A percentile compares a stretch with the other conserved stretches of the same genome.
Conservation (phyloP, 1,284 basidiomycete genomes). For the Trametes versicolor region DNA sequence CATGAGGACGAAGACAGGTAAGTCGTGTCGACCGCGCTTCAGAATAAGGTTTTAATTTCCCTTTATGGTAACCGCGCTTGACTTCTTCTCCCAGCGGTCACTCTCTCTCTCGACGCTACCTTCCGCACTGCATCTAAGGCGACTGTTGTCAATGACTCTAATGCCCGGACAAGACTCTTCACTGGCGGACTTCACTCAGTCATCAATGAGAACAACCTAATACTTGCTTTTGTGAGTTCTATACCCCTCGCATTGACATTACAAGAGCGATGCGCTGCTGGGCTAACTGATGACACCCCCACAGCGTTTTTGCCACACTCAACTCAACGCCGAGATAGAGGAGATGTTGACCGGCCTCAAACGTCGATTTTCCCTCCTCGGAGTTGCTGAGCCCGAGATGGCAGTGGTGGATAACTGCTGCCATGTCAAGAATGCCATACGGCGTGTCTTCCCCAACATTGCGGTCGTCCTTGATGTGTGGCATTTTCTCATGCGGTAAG, state of each 20-base stretch:
- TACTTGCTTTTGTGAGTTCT: constrained; percentile 10
- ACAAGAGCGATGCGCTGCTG: not conserved
- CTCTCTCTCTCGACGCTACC: constrained; percentile 16
- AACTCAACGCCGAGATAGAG: constrained; percentile 26
- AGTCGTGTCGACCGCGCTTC: not conserved
- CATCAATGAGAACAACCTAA: constrained; percentile 5
- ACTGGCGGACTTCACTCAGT: constrained; percentile 8
- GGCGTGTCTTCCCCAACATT: constrained; percentile 19
- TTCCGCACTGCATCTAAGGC: constrained; percentile 18
- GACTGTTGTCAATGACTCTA: not conserved
- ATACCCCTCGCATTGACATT: not conserved
- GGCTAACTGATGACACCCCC: not conserved
- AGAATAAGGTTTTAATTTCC: not conserved
- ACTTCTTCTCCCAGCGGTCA: not conserved
- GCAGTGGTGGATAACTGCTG: constrained; percentile 41
- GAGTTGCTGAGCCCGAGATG: constrained; percentile 29
- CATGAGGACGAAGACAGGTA: not conserved
- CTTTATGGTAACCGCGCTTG: not conserved
- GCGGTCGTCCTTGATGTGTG: constrained; percentile 28
- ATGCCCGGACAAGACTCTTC: not conserved
- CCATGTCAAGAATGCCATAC: constrained; percentile 29
- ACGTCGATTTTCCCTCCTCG: constrained; percentile 24
- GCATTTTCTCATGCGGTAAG: constrained; percentile 32
- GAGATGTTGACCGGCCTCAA: constrained; percentile 35
- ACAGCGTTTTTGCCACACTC: constrained; percentile 17